phyloP scores from a whole-genome alignment of 1,139 yeast genomes.

The Kodamaea alishanica region DNA sequence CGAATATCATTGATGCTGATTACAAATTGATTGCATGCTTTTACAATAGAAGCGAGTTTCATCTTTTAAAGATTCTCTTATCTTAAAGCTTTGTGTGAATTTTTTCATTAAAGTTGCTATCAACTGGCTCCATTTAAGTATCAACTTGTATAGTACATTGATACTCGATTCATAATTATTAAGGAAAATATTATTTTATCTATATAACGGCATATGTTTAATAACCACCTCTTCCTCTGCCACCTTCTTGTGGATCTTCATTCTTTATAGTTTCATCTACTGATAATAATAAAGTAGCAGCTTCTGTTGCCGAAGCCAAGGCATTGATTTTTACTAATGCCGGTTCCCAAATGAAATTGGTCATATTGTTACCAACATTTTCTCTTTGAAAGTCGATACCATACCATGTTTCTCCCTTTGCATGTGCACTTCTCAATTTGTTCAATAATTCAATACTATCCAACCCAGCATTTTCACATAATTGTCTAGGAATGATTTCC shows the following conservation, averaged over 20 bases:
- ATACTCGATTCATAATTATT: slow-evolving; percentile 6
- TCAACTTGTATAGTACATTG: slow-evolving; percentile 1
- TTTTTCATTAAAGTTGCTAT: too few relatives aligned
- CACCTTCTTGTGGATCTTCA: slow-evolving; percentile 56
- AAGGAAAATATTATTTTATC: slow-evolving; percentile 1
- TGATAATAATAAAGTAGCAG: slow-evolving; percentile 84
- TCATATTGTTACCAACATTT: slow-evolving; percentile 78
- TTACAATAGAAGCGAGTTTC: too few relatives aligned
- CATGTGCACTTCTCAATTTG: slow-evolving; percentile 87
- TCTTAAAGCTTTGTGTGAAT: too few relatives aligned
- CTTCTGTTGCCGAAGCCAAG: slow-evolving; percentile 95
- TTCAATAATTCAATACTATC: slow-evolving; percentile 93
- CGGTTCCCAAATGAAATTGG: slow-evolving; percentile 95
- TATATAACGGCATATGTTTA: slow-evolving; percentile 9
- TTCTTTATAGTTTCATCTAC: slow-evolving; percentile 95
- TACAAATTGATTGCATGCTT: too few relatives aligned
- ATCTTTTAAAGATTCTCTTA: too few relatives aligned
- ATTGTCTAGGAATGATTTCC: slow-evolving; percentile 94
- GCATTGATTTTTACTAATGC: slow-evolving; percentile 92
- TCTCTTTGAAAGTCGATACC: slow-evolving; percentile 92
- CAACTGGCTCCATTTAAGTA: not conserved
- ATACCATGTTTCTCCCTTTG: slow-evolving; percentile 85
- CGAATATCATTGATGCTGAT: too few relatives aligned
- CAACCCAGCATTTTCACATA: slow-evolving; percentile 97
- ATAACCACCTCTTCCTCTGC: slow-evolving; percentile 63